A percentile compares a stretch with the other conserved stretches of the same genome.
These are phyloP conservation scores for Pyrenula aspistea DNA, from an alignment of 495 filamentous ascomycete species.

Conservation along the genomic window DNA sequence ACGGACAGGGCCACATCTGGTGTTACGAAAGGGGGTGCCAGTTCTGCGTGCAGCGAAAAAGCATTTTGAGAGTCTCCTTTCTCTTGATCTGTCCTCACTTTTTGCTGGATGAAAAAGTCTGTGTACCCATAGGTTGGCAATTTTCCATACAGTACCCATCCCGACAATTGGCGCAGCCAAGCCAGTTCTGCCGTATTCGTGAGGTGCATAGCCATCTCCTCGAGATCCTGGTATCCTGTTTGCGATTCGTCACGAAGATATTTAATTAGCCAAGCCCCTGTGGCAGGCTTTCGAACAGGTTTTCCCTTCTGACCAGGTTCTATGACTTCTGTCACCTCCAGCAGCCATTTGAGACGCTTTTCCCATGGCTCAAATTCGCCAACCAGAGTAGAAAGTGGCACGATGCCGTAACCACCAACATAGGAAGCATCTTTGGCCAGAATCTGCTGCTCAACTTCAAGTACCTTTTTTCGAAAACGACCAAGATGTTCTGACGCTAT, in stretches of 20 bases:
- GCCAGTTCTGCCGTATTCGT: conserved; percentile 70
- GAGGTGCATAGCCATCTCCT: conserved; percentile 56
- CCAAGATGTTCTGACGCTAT: conserved; percentile 64
- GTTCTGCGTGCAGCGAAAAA: conserved; percentile 38
- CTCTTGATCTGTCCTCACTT: conserved; percentile 19
- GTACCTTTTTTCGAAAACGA: conserved; percentile 67
- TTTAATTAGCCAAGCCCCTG: conserved; percentile 64
- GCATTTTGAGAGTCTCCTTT: conserved; percentile 16
- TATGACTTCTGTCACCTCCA: conserved; percentile 58
- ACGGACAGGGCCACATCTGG: conserved; percentile 65
- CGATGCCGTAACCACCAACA: conserved; percentile 85
- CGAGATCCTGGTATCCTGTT: conserved; percentile 84
- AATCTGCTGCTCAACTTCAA: conserved; percentile 71
- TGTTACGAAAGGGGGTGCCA: conserved; percentile 72
- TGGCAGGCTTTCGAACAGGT: conserved; percentile 21
- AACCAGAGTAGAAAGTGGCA: conserved; percentile 76
- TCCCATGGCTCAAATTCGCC: conserved; percentile 77
- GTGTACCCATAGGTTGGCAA: conserved; percentile 56
- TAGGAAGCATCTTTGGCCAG: conserved; percentile 55
- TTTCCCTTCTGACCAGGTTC: conserved; percentile 21
- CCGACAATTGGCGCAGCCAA: conserved; percentile 81
- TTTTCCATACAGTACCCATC: conserved; percentile 82
- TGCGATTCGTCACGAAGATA: conserved; percentile 57
- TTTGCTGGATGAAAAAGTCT: conserved; percentile 68
- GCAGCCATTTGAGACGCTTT: conserved; percentile 75